Evolutionary conservation across 768 basidiomycete species (phyloP), one percentile per base, ranked within the genome.

Genomic region (Exsudoporus frostii): DNA sequence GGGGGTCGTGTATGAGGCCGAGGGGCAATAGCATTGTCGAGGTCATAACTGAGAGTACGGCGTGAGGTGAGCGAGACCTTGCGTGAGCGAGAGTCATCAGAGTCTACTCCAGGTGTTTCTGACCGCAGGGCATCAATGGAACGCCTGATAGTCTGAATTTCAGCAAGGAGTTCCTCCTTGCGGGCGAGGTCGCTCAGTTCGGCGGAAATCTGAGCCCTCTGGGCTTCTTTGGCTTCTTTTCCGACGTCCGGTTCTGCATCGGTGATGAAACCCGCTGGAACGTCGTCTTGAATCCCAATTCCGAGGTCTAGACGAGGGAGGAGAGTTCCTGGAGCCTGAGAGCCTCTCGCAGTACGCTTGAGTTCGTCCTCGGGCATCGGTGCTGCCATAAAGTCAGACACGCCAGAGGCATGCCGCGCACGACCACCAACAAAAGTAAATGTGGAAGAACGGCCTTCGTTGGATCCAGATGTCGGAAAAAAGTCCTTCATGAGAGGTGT

Each of bases 261-360:
- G 25, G 82, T 66, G 51, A 91, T 86, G 65, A 88, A 90, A 50
- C 74, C 81, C 39, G 78, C 71, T 3, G 90, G 90, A 11, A 92
- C 85, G 58, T 90, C 83, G 41, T 84, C 81, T 65, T 89, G 78
- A 44, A 92, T 86, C 40, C 83, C 86, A 10, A 76, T 69, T 13
- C 90, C 90, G 19, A 92, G 81, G 65, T 92, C 89, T 39, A 92
- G 73, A 33, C 80, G 74, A 34, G 89, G 90, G 13, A 92, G 74
- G 19, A 72, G 80, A 29, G 82, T 80, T 30, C 62, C 61, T 22
- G 79, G 77, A 47, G 66, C 75, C 60, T 87, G 86, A 51, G 68
- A 50, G 45, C 73, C 71, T 65, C 77, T 74, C 34, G 78, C 68
- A 17, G 79, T 75, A 27, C 80, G 79, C 44, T 77, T 74, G 38